Percentiles rank a stretch among this genome's conserved stretches.
These are phyloP conservation scores for Rhizophagus clarus DNA, from an alignment of 192 early-diverging fungal species.

Conservation along the genomic window DNA sequence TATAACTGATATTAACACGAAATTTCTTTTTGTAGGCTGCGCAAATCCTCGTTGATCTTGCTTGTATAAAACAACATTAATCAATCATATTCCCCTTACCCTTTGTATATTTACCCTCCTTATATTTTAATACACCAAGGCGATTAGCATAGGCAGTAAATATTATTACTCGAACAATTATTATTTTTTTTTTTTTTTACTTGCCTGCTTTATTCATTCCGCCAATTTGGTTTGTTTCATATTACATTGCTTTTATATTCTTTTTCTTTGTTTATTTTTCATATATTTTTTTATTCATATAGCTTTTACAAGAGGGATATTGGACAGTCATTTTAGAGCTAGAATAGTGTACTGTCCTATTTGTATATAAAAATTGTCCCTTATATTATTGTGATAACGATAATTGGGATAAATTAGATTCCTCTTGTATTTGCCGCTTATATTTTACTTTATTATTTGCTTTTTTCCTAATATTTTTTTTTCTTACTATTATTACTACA, in stretches of 20 bases:
- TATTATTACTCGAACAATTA: not conserved
- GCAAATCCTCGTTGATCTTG: slow-evolving; percentile 34
- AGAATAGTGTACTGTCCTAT: slow-evolving; percentile 7
- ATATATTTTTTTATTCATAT: not conserved
- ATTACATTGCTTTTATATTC: not conserved
- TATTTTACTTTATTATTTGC: not conserved
- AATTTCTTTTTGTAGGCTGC: slow-evolving; percentile 20
- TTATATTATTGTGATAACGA: not conserved
- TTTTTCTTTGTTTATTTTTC: not conserved
- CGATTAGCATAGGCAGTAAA: not conserved
- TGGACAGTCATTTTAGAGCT: slow-evolving; percentile 12
- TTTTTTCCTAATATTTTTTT: not conserved
- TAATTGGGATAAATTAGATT: slow-evolving; percentile 11
- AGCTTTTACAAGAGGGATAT: slow-evolving; percentile 1
- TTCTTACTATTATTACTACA: not conserved
- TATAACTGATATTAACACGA: not conserved
- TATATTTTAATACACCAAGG: slow-evolving; percentile 2
- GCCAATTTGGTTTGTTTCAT: slow-evolving; percentile 10
- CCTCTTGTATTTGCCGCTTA: not conserved
- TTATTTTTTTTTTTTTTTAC: not conserved
- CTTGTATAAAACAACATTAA: slow-evolving; percentile 37
- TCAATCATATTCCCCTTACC: not conserved
- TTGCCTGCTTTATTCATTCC: not conserved
- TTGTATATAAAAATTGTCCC: slow-evolving; percentile 8
- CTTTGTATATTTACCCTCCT: slow-evolving; percentile 20